Conservation (phyloP, 2,329 filamentous ascomycete genomes). For the Hypoxylon sp. region DNA sequence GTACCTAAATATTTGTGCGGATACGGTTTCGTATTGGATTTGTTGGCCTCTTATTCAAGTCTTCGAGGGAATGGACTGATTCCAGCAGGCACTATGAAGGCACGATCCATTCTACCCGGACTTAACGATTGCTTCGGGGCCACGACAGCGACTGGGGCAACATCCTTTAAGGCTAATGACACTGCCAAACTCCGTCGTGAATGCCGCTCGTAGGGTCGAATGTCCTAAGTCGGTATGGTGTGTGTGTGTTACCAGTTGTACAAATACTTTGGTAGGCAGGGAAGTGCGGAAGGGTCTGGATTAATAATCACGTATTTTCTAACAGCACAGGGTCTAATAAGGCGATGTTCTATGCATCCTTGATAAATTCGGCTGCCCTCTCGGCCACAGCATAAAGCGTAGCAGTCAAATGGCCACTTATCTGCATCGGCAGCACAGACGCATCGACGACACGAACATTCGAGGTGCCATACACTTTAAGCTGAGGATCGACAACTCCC, state of each 20-base stretch:
- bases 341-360: constrained; percentile 27
- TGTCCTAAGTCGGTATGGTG: background rate
- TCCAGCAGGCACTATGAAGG: no score
- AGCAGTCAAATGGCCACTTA: constrained; percentile 65
- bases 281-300: background rate
- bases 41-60: background rate
- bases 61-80: no score
- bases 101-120: background rate
- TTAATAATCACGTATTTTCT: background rate
- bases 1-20: background rate
- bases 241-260: background rate
- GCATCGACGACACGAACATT: constrained; percentile 67
- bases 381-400: constrained; percentile 69
- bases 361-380: constrained; percentile 58
- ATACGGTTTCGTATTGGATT: background rate
- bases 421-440: constrained; percentile 65
- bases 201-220: background rate
- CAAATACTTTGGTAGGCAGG: background rate
- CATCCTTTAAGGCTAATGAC: background rate
- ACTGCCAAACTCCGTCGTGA: background rate
- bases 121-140: background rate
- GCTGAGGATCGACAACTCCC: constrained; percentile 63
- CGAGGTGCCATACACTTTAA: constrained; percentile 66
- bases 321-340: background rate
- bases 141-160: background rate